phyloP scores from a whole-genome alignment of 257 asterid genomes.

The Datura wrightii region DNA sequence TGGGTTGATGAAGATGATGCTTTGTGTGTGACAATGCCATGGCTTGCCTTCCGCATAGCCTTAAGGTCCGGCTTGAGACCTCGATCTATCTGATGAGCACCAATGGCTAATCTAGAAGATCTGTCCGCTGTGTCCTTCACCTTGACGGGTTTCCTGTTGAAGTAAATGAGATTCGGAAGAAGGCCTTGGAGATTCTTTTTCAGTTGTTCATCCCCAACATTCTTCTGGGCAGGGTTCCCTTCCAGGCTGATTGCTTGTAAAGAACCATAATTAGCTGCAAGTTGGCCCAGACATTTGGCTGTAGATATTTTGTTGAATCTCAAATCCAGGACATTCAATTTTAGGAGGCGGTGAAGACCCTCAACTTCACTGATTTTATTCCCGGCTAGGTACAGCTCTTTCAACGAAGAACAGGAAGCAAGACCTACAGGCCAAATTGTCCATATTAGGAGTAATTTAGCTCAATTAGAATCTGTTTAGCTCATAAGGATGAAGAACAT shows the following conservation, averaged over 20 bases:
- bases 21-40: slow-evolving; percentile 56
- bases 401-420: slow-evolving; percentile 86
- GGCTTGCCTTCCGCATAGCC: slow-evolving; percentile 58
- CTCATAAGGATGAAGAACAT: background rate
- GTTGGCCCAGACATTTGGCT: slow-evolving; percentile 89
- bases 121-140: slow-evolving; percentile 77
- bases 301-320: slow-evolving; percentile 96
- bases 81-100: slow-evolving; percentile 63
- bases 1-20: slow-evolving; percentile 60
- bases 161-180: slow-evolving; percentile 79
- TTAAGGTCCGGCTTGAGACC: slow-evolving; percentile 59
- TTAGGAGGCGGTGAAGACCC: slow-evolving; percentile 97
- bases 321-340: slow-evolving; percentile 76
- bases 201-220: slow-evolving; percentile 88
- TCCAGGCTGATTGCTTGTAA: slow-evolving; percentile 90
- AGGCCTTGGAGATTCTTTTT: slow-evolving; percentile 81
- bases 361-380: slow-evolving; percentile 97
- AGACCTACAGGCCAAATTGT: slow-evolving; percentile 62
- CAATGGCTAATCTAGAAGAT: slow-evolving; percentile 62
- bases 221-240: slow-evolving; percentile 95
- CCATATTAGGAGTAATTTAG: slow-evolving; percentile 21
- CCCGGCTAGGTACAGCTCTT: slow-evolving; percentile 90
- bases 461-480: background rate
- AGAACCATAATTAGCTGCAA: slow-evolving; percentile 91
- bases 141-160: slow-evolving; percentile 76